Evolutionary conservation across 352 stramenopile genomes (phyloP).

Genomic region (Phytophthora fragariaefolia): DNA sequence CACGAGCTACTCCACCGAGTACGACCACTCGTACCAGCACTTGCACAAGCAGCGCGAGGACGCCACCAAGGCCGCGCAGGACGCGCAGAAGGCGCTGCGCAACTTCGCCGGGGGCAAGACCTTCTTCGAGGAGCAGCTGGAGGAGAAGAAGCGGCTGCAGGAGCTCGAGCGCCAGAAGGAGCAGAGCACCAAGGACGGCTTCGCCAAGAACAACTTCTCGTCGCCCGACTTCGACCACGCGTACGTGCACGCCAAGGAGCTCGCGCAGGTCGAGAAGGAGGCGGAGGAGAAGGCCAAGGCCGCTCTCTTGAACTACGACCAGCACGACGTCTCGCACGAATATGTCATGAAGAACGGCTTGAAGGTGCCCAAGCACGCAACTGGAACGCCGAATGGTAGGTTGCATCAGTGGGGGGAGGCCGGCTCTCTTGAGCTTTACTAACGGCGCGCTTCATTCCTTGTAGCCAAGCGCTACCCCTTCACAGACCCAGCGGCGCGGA

Average conservation of each 20-base stretch:
- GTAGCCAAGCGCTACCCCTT: slow-evolving; percentile 69
- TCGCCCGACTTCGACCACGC: slow-evolving; percentile 57
- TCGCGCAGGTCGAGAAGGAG: slow-evolving; percentile 56
- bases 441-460: background rate
- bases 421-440: too few relatives aligned
- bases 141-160: slow-evolving; percentile 65
- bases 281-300: slow-evolving; percentile 68
- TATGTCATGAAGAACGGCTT: slow-evolving; percentile 74
- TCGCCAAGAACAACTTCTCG: slow-evolving; percentile 58
- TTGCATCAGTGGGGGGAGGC: too few relatives aligned
- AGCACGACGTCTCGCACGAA: slow-evolving; percentile 59
- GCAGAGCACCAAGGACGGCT: slow-evolving; percentile 41
- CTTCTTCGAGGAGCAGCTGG: slow-evolving; percentile 64
- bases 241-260: slow-evolving; percentile 61
- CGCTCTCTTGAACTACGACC: slow-evolving; percentile 58
- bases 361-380: slow-evolving; percentile 44
- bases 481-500: slow-evolving; percentile 51
- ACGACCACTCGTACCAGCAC: slow-evolving; percentile 61
- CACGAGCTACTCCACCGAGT: slow-evolving; percentile 49
- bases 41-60: slow-evolving; percentile 55
- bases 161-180: slow-evolving; percentile 57
- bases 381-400: slow-evolving; percentile 24
- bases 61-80: slow-evolving; percentile 44
- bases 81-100: slow-evolving; percentile 44
- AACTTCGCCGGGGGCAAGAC: slow-evolving; percentile 58